Base-by-base conservation (phyloP, 306 rosid species). In the Glycine soja region DNA sequence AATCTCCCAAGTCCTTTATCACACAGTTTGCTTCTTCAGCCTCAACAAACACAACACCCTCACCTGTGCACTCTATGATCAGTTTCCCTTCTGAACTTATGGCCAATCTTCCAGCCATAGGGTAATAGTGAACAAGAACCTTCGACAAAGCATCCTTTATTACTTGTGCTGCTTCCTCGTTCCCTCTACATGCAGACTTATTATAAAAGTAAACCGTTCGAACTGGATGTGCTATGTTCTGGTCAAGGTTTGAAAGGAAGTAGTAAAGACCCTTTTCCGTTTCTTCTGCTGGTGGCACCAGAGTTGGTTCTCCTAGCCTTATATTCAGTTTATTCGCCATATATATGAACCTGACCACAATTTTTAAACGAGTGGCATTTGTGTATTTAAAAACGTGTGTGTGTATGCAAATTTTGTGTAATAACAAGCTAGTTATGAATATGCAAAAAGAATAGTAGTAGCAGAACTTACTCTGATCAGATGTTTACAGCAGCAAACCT, bases 1-100 rank as follows among this genome's bases (percentile, higher is more conserved):
- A 10, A 3, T 63, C 69, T 14, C 47, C 70, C 19, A 64, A 64
- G 47, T 64, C 47, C 24, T 64, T 45, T 2, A 64, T 6, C 5
- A 36, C 10, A 36, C 24, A 64, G 47, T 36, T 64, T 12, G 70
- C 24, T 64, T 24, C 30, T 24, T 64, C 70, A 64, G 70, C 70
- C 70, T 64, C 70, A 64, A 64, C 70, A 64, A 64, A 64, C 19
- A 64, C 70, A 64, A 38, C 70, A 64, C 70, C 70, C 47, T 64
- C 70, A 3, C 15, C 19, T 34, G 47, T 64, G 70, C 70, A 64
- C 2, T 64, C 70, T 7, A 64, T 18, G 2, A 64, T 64, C 0
- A 64, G 48, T 7, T 64, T 64, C 47, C 47, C 70, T 64, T 64
- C 47, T 13, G 70, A 64, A 15, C 24, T 64, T 5, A 64, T 64